A percentile compares a stretch with the other conserved stretches of the same genome.
These are phyloP conservation scores for Marchantia paleacea DNA, from an alignment of 225 moss, liverwort and hornwort species.

Conservation along the genomic window DNA sequence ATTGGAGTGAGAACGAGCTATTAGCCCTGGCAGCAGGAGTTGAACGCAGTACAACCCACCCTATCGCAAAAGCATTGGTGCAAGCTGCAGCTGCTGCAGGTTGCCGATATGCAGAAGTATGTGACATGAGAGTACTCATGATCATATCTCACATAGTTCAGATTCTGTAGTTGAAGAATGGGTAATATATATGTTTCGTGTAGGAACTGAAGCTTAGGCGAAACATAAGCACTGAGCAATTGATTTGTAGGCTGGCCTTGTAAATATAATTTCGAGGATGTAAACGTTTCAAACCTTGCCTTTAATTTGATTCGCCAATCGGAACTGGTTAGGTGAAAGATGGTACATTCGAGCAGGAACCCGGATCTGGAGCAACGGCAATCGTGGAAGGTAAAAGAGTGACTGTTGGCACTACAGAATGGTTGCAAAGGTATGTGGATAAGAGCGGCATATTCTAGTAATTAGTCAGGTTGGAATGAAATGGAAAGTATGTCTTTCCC, in stretches of 20 bases:
- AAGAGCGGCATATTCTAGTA: background rate
- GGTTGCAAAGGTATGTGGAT: constrained; percentile 71
- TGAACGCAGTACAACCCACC: constrained; percentile 88
- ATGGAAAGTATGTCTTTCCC: background rate
- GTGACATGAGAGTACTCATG: background rate
- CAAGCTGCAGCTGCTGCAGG: constrained; percentile 78
- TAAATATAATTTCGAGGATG: too few species aligned
- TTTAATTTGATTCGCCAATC: too few species aligned
- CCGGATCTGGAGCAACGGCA: constrained; percentile 95
- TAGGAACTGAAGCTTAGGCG: too few species aligned
- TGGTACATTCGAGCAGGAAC: constrained; percentile 95
- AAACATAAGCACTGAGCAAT: too few species aligned
- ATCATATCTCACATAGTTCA: too few species aligned
- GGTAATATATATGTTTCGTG: too few species aligned
- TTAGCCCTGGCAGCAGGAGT: constrained; percentile 92
- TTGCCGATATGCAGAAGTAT: constrained; percentile 65
- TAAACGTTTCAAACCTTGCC: too few species aligned
- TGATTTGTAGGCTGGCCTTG: too few species aligned
- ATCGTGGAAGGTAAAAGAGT: constrained; percentile 86
- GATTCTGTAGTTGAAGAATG: too few species aligned
- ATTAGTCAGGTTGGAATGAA: background rate
- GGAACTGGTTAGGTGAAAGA: constrained; percentile 61
- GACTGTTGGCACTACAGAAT: constrained; percentile 84
- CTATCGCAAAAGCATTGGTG: constrained; percentile 83
- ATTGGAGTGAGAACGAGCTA: constrained; percentile 66